Conservation (phyloP, 2,329 filamentous ascomycete species). For the Colletotrichum orchidophilum region DNA sequence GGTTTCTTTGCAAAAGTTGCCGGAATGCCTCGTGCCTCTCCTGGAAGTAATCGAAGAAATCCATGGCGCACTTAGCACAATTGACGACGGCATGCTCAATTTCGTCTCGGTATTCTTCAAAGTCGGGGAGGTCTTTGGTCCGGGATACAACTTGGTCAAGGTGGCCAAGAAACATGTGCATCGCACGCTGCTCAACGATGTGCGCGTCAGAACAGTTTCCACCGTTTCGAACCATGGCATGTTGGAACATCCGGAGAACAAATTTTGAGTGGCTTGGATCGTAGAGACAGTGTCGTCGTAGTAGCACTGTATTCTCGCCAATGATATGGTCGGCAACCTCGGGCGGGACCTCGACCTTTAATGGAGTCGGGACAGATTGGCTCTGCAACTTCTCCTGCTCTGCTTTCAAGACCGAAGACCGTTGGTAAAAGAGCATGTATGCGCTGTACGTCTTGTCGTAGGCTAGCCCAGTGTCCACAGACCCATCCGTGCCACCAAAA, state of each 20-base stretch:
- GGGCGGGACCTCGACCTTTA: constrained; percentile 56
- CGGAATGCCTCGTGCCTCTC: constrained; percentile 66
- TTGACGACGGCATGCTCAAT: constrained; percentile 57
- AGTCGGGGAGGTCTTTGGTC: constrained; percentile 73
- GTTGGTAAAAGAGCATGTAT: constrained; percentile 98
- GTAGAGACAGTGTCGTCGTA: constrained; percentile 82
- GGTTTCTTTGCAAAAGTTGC: constrained; percentile 71
- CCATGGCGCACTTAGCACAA: constrained; percentile 65
- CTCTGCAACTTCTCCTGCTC: constrained; percentile 59
- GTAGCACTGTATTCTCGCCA: constrained; percentile 75
- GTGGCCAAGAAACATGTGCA: constrained; percentile 69
- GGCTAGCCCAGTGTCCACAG: constrained; percentile 56
- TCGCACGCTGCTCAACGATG: constrained; percentile 55
- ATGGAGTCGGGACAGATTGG: constrained; percentile 46
- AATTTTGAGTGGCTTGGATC: constrained; percentile 78
- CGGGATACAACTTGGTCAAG: constrained; percentile 80
- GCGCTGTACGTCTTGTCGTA: constrained; percentile 84
- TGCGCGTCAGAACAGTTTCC: constrained; percentile 53
- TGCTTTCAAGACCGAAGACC: constrained; percentile 70
- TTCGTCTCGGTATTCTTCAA: constrained; percentile 63
- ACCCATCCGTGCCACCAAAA: constrained; percentile 75
- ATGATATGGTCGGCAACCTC: constrained; percentile 68
- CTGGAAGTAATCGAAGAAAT: constrained; percentile 70
- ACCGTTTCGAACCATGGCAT: constrained; percentile 59
- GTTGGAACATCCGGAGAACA: constrained; percentile 68